Conservation (phyloP, 2,329 filamentous ascomycete species). For the Plenodomus tracheiphilus region DNA sequence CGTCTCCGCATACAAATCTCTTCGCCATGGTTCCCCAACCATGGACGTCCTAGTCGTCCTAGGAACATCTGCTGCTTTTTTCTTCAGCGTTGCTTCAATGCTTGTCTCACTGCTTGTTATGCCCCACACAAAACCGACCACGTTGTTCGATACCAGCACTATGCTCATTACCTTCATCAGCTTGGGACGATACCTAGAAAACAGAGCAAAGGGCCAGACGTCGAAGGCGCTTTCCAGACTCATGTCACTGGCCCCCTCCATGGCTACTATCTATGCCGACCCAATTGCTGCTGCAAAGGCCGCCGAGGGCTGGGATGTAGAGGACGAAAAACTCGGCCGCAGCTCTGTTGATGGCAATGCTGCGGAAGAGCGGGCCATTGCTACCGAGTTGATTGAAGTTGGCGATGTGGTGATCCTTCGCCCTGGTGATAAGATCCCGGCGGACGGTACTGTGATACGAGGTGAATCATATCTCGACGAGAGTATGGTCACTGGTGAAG, state of each 20-base stretch:
- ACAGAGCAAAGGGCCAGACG: constrained; percentile 92
- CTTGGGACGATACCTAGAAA: constrained; percentile 88
- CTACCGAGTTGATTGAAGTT: constrained; percentile 91
- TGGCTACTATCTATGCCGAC: constrained; percentile 95
- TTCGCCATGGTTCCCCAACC: constrained; percentile 88
- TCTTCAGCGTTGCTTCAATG: constrained; percentile 92
- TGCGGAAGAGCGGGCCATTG: constrained; percentile 81
- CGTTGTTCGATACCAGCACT: constrained; percentile 95
- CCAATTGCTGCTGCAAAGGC: constrained; percentile 91
- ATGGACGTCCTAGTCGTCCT: constrained; percentile 97
- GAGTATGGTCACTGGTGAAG: constrained; percentile 98
- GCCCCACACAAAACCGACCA: constrained; percentile 79
- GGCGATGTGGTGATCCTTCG: constrained; percentile 91
- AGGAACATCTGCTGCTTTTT: constrained; percentile 93
- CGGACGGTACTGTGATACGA: constrained; percentile 82
- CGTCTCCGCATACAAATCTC: constrained; percentile 85
- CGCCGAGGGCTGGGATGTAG: constrained; percentile 73
- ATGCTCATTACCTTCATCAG: constrained; percentile 98
- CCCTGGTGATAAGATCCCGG: constrained; percentile 95
- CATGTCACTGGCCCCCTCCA: constrained; percentile 95
- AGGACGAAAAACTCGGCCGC: constrained; percentile 49
- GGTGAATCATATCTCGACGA: constrained; percentile 95
- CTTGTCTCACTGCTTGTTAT: constrained; percentile 73
- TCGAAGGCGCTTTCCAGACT: constrained; percentile 89
- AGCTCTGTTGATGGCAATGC: constrained; percentile 59